Conservation (phyloP, 2,329 filamentous ascomycete genomes). For the Apiospora phragmitis region DNA sequence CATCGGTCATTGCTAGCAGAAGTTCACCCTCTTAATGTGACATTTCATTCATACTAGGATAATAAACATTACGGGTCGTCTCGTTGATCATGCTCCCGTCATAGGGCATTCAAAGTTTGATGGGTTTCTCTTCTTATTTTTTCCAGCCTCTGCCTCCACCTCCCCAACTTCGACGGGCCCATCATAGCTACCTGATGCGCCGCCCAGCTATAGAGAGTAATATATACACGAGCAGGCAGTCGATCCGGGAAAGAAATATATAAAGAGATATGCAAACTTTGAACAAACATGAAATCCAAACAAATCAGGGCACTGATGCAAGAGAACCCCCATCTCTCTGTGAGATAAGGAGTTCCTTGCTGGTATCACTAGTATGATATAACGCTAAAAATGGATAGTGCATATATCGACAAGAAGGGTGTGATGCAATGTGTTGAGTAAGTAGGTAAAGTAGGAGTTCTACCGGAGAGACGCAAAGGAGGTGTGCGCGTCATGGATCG, state of each 20-base stretch:
- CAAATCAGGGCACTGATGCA: not conserved
- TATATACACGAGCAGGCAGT: not conserved
- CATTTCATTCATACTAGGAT: no score
- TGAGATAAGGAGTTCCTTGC: not conserved
- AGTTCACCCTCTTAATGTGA: not conserved
- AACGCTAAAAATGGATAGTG: conserved; percentile 7
- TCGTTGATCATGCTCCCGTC: not conserved
- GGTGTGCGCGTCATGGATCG: not conserved
- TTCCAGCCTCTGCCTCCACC: not conserved
- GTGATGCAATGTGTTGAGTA: not conserved
- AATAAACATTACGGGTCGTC: no score
- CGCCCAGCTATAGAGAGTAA: not conserved
- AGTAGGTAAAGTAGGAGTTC: not conserved
- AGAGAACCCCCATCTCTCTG: not conserved
- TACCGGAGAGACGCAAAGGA: not conserved
- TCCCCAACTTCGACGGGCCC: not conserved
- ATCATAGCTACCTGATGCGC: not conserved
- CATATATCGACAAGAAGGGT: not conserved
- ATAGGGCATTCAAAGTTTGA: not conserved
- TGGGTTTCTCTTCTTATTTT: not conserved
- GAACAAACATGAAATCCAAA: not conserved
- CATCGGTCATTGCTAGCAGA: not conserved
- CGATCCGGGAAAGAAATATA: not conserved
- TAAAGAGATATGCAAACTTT: not conserved
- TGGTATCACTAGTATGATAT: conserved; percentile 20